phyloP scores from a whole-genome alignment of 106 monocot genomes.

The Cymbidium sinense region DNA sequence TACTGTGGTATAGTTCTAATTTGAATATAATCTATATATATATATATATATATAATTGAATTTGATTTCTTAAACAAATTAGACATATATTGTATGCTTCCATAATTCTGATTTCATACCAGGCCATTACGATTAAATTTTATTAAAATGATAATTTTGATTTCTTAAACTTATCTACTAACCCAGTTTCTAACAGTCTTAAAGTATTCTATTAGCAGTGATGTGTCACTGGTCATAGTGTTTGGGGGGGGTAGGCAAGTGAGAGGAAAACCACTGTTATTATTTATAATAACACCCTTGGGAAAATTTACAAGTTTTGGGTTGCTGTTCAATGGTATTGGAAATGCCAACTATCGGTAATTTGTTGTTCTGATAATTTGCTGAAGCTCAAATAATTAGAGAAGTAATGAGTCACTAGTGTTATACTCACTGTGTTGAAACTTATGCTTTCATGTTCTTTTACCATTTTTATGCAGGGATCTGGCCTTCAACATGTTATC shows the following conservation, averaged over 20 bases:
- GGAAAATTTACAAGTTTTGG: too few species aligned
- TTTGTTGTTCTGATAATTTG: background rate
- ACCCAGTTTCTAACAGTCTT: background rate
- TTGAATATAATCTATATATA: background rate
- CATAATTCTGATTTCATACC: background rate
- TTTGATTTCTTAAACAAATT: too few species aligned
- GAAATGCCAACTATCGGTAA: background rate
- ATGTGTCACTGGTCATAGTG: background rate
- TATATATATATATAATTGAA: background rate
- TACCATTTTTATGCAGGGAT: slow-evolving; percentile 7
- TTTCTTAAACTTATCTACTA: background rate
- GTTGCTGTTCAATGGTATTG: background rate
- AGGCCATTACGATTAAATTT: background rate
- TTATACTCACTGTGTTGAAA: background rate
- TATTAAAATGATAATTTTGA: background rate
- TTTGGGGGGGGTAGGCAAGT: too few species aligned
- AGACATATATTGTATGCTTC: background rate
- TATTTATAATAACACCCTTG: too few species aligned
- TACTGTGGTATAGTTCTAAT: background rate
- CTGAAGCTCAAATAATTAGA: background rate
- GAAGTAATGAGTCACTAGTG: background rate
- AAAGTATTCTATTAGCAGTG: background rate
- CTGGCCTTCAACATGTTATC: slow-evolving; percentile 8
- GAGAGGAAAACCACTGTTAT: too few species aligned
- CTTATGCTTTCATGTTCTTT: slow-evolving; percentile 1